phyloP scores from a whole-genome alignment of 1,139 yeast genomes.

The Lodderomyces orthopsilosis region DNA sequence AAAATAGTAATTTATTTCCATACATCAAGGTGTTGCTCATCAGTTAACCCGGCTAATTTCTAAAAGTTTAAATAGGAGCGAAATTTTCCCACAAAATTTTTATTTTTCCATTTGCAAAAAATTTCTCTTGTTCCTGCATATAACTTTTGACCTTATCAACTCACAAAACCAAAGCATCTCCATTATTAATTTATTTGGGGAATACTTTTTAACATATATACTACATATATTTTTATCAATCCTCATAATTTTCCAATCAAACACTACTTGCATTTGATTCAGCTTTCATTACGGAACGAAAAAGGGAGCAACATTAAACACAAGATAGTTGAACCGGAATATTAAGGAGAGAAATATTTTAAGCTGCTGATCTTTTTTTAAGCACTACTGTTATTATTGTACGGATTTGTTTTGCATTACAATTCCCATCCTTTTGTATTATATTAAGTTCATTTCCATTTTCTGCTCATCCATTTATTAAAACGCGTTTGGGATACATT shows the following conservation, averaged over 20 bases:
- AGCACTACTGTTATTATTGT: too few species aligned
- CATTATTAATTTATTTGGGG: slow-evolving; percentile 1
- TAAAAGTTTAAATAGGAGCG: slow-evolving; percentile 26
- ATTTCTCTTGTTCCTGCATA: slow-evolving; percentile 10
- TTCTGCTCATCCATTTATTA: slow-evolving; percentile 1
- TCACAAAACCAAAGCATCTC: background rate
- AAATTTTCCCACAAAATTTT: slow-evolving; percentile 14
- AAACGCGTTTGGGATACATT: slow-evolving; percentile 38
- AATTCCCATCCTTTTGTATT: background rate
- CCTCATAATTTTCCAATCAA: too few species aligned
- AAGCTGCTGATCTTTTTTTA: too few species aligned
- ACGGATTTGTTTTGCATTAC: too few species aligned
- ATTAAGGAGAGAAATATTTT: too few species aligned
- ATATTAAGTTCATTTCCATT: slow-evolving; percentile 1
- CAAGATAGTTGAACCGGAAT: too few species aligned
- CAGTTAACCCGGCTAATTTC: slow-evolving; percentile 28
- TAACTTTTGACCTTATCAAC: background rate
- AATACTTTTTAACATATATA: too few species aligned
- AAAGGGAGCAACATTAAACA: too few species aligned
- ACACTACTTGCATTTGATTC: too few species aligned
- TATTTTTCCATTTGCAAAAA: too few species aligned
- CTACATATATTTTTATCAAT: too few species aligned
- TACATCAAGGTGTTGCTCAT: slow-evolving; percentile 1
- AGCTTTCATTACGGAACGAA: too few species aligned
- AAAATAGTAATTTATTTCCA: background rate